These are phyloP conservation scores for Paracamarosporium sp. DNA, from an alignment of 2,329 filamentous ascomycete genomes.

Conservation along the genomic window DNA sequence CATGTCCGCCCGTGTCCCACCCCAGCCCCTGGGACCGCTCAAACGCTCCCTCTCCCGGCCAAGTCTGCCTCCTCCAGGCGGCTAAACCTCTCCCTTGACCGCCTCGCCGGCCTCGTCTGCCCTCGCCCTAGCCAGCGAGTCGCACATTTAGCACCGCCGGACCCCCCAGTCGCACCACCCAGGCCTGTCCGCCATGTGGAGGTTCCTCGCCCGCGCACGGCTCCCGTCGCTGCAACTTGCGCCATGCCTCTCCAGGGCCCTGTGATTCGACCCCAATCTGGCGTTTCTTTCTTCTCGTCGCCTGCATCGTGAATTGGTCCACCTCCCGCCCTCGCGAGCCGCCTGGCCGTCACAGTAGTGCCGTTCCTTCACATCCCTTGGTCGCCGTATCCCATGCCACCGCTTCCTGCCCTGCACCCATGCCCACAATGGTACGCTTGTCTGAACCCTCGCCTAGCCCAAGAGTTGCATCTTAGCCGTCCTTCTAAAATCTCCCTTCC, in stretches of 20 bases:
- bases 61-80: neutral
- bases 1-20: constrained; percentile 3
- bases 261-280: constrained; percentile 42
- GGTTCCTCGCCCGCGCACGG: constrained; percentile 30
- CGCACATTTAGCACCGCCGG: constrained; percentile 25
- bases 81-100: constrained; percentile 8
- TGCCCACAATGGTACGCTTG: constrained; percentile 37
- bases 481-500: constrained; percentile 40
- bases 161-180: constrained; percentile 38
- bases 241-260: constrained; percentile 24
- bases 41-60: neutral
- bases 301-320: constrained; percentile 40
- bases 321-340: constrained; percentile 44
- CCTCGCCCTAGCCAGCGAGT: constrained; percentile 9
- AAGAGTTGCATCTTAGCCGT: constrained; percentile 35
- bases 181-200: constrained; percentile 19
- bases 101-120: constrained; percentile 1
- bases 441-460: constrained; percentile 38
- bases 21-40: constrained; percentile 3
- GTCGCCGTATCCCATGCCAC: constrained; percentile 38
- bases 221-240: constrained; percentile 40
- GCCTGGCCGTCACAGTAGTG: constrained; percentile 41
- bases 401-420: constrained; percentile 42
- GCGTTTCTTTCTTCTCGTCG: constrained; percentile 46
- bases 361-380: constrained; percentile 45